Percentiles rank a stretch among this genome's conserved stretches.
These are phyloP conservation scores for Dacryopinax primogenitus DNA, from an alignment of 768 basidiomycete species.

Conservation along the genomic window DNA sequence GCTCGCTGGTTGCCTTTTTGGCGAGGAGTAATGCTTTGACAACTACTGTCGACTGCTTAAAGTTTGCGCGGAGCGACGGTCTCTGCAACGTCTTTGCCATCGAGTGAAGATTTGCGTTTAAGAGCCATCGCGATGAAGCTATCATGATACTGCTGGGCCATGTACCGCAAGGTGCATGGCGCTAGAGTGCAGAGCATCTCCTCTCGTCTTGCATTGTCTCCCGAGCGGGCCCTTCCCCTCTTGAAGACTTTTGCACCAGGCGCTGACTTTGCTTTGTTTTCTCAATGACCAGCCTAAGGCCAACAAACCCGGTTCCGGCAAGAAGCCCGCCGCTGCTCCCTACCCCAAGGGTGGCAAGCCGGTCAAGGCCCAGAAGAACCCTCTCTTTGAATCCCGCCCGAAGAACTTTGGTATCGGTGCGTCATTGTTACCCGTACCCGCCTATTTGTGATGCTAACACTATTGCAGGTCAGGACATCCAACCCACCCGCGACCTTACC, in stretches of 20 bases:
- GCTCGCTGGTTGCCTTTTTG: neutral
- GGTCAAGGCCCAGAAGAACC: conserved; percentile 76
- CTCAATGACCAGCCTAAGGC: conserved; percentile 37
- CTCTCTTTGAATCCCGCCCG: conserved; percentile 79
- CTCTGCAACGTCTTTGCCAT: neutral
- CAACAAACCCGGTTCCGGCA: conserved; percentile 52
- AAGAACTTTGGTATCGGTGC: conserved; percentile 93
- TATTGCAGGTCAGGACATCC: conserved; percentile 77
- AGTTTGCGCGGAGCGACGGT: neutral
- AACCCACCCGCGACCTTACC: conserved; percentile 77
- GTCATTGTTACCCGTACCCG: conserved; percentile 18
- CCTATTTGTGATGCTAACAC: neutral
- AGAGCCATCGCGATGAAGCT: neutral
- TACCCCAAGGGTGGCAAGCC: conserved; percentile 59
- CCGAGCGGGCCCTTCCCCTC: conserved; percentile 3
- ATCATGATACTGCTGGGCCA: neutral
- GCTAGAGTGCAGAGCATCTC: conserved; percentile 6
- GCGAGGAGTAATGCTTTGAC: neutral
- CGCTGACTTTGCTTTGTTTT: conserved; percentile 10
- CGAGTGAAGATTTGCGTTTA: neutral
- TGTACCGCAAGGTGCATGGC: neutral
- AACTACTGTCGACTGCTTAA: neutral
- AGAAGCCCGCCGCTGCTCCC: conserved; percentile 77
- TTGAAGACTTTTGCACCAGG: neutral
- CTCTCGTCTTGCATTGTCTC: conserved; percentile 5